Evolutionary conservation across 805 yeast genomes (phyloP).

Genomic region (Cephaloascus albidus): DNA sequence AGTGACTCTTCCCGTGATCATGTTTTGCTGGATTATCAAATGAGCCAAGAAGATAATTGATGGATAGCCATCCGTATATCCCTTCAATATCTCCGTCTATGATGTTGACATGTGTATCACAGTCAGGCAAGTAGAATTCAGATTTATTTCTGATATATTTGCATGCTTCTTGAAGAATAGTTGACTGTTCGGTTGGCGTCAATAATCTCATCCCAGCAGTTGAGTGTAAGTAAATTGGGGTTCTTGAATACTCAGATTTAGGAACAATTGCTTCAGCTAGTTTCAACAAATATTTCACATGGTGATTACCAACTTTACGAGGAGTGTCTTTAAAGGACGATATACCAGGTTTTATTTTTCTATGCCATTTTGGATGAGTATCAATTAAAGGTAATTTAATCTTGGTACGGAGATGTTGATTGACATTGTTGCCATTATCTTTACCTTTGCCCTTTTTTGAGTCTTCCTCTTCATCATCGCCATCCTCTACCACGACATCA

Average conservation of each 20-base stretch:
- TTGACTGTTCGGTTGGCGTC: slow-evolving; percentile 39
- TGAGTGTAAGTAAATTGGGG: slow-evolving; percentile 62
- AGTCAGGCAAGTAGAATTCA: slow-evolving; percentile 51
- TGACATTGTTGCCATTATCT: slow-evolving; percentile 6
- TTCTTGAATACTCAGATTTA: slow-evolving; percentile 44
- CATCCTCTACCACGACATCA: slow-evolving; percentile 7
- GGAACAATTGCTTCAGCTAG: slow-evolving; percentile 47
- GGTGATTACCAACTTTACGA: slow-evolving; percentile 41
- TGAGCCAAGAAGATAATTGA: slow-evolving; percentile 45
- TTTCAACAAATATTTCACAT: slow-evolving; percentile 37
- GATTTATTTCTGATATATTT: slow-evolving; percentile 34
- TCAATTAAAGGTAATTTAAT: slow-evolving; percentile 18
- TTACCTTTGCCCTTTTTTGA: slow-evolving; percentile 2
- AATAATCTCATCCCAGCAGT: slow-evolving; percentile 62
- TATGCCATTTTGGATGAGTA: slow-evolving; percentile 35
- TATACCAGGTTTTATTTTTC: slow-evolving; percentile 48
- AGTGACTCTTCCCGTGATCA: slow-evolving; percentile 31
- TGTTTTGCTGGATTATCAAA: slow-evolving; percentile 26
- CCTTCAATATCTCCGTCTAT: slow-evolving; percentile 64
- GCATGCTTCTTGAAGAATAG: slow-evolving; percentile 40
- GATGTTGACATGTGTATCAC: slow-evolving; percentile 46
- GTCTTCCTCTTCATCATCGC: slow-evolving; percentile 1
- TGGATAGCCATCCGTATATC: slow-evolving; percentile 55
- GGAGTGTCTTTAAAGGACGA: slow-evolving; percentile 39
- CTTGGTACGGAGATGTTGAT: background rate